Base-by-base conservation (phyloP, 2,329 filamentous ascomycete genomes). In the Chaetomium sp. region DNA sequence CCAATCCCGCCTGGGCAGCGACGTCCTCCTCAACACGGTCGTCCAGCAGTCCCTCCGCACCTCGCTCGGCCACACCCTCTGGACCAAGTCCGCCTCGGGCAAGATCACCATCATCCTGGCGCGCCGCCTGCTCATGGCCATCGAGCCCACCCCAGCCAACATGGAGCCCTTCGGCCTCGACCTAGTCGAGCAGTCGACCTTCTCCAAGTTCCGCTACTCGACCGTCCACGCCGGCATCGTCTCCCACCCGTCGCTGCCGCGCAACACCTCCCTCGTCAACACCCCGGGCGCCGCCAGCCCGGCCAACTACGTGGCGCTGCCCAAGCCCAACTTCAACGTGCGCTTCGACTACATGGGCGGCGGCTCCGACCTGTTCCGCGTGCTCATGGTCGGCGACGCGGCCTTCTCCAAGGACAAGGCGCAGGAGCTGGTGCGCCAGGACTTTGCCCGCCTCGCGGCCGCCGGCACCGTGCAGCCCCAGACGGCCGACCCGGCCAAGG, bases 1-100 rank as follows among this genome's bases (percentile, higher is more conserved):
- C 13, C 72, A 72, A 7, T 50, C 64, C 2, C 70, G 74, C 29
- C 72, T 81, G 1, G 74, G 74, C 10, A 61, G 72, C 0, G 77
- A 79, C 33, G 74, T 79, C 2, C 68, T 80, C 19, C 75, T 75
- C 62, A 72, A 72, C 21, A 77, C 74, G 42, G 75, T 69, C 0
- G 77, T 80, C 3, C 63, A 73, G 6, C 53, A 70, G 23, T 70
- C 74, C 3, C 57, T 74, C 16, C 76, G 79, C 10, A 68, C 70
- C 6, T 64, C 69, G 1, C 62, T 67, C 16, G 75, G 75, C 51
- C 71, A 74, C 6, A 65, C 70, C 8, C 67, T 79, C 19, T 70
- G 72, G 19, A 75, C 78, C 54, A 62, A 68, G 54, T 71, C 68
- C 35, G 61, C 64, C 4, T 63, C 59, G 9, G 72, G 72, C 25